Base-by-base conservation (phyloP, 2,329 filamentous ascomycete species). In the Penicillium sp. region DNA sequence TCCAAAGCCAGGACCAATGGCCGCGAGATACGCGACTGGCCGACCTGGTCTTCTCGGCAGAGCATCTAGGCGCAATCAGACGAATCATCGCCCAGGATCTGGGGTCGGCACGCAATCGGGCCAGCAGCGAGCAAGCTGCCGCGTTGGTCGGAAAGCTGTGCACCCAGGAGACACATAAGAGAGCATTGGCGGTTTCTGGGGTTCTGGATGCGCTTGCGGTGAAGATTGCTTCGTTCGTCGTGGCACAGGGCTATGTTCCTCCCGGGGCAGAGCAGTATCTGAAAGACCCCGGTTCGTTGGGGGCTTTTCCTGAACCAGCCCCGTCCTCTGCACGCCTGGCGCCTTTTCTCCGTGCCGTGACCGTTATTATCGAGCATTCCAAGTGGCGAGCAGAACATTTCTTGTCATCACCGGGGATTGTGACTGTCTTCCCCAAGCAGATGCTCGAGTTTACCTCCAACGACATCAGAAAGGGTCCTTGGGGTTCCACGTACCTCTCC, bases 191-290 rank as follows among this genome's bases (percentile, higher is more conserved):
- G 9, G 83, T 84, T 34, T 77, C 76, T 9, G 87, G 88, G 5
- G 77, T 95, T 26, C 73, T 97, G 32, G 88, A 95, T 68, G 80
- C 85, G 9, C 76, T 97, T 27, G 85, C 88, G 26, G 78, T 82
- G 4, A 84, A 84, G 56, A 71, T 97, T 49, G 88, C 81, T 45
- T 83, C 78, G 47, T 85, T 87, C 61, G 80, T 85, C 37, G 82
- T 86, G 2, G 75, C 79, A 5, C 77, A 83, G 51, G 85, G 85
- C 8, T 78, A 84, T 52, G 83, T 88, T n/a, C 67, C 87, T 33
- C 84, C 85, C 0, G 79, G 79, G 2, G 80, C 83, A 4, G 81
- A 84, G 45, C 63, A 74, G 2, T 65, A 77, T 39, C 75, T 79
- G 28, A 69, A 73, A n/a, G 70, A 73, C 28, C 76, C 83, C 47